Evolutionary conservation across 2,329 filamentous ascomycete species (phyloP).

Genomic region (Monilinia polystroma): DNA sequence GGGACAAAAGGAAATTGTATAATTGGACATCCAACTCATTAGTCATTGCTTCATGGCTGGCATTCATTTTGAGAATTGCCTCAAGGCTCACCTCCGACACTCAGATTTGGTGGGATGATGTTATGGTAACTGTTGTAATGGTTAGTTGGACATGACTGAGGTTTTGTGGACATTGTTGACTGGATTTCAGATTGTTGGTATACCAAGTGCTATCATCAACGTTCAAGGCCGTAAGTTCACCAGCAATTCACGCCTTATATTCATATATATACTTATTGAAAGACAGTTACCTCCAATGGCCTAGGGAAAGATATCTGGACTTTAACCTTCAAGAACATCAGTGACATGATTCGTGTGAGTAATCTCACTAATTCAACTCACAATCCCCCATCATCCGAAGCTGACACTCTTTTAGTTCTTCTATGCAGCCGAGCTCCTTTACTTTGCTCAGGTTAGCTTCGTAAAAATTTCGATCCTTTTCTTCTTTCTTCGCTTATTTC

Average conservation of each 20-base stretch:
- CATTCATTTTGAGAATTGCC: slow-evolving; percentile 9
- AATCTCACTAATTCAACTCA: background rate
- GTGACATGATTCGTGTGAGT: slow-evolving; percentile 26
- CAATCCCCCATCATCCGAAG: background rate
- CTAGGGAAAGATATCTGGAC: slow-evolving; percentile 30
- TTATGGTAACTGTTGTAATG: slow-evolving; percentile 13
- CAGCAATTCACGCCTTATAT: too few relatives aligned
- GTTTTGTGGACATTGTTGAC: background rate
- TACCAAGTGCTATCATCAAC: slow-evolving; percentile 16
- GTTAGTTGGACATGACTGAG: background rate
- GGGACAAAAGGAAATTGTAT: slow-evolving; percentile 6
- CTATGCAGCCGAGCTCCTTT: slow-evolving; percentile 28
- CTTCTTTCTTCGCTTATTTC: slow-evolving; percentile 32
- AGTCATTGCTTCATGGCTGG: slow-evolving; percentile 10
- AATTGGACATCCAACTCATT: slow-evolving; percentile 13
- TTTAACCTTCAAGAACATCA: slow-evolving; percentile 25
- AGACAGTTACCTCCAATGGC: slow-evolving; percentile 24
- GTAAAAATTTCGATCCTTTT: slow-evolving; percentile 27
- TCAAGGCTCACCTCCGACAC: slow-evolving; percentile 4
- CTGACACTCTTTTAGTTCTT: slow-evolving; percentile 25
- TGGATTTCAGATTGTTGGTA: background rate
- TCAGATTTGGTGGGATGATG: slow-evolving; percentile 19
- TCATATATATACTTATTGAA: background rate
- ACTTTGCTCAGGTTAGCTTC: slow-evolving; percentile 26
- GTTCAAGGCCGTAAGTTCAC: slow-evolving; percentile 15